Evolutionary conservation across 148 eudicot genomes (phyloP), one percentile per base, ranked within the genome.

Genomic region (Rhododendron mucronatum): DNA sequence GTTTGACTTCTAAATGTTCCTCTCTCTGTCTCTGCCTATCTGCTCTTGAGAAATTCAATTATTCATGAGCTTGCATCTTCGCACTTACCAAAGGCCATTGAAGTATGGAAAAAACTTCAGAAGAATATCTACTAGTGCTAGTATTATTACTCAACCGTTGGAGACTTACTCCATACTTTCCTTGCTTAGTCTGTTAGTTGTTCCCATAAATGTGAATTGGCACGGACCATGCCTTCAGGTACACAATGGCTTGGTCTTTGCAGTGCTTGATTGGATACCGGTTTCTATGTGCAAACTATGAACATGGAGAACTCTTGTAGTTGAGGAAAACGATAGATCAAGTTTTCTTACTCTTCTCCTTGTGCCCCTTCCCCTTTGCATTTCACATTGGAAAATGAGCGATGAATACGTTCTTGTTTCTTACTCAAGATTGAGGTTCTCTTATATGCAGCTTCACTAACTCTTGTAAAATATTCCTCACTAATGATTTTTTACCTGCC

Each of bases 1-100:
- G 99, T 95, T 87, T 47, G 57, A 63, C n/a, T 48, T 78, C 44
- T 65, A 41, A 48, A 23, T 65, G 35, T 69, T 28, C 35, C 75
- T 69, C 37, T 69, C 37, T 28, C 3, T 65, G 67, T 61, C 28
- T 39, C 6, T 39, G 44, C 44, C 37, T 69, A 28, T 30, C 35
- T 69, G 7, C 35, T 26, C 41, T 50, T 55, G 45, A 67, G 18
- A 59, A 44, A 10, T 57, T 30, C 11, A 80, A 80, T 80, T 28
- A 5, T 30, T 50, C 8, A 26, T 13, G 37, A 45, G 33, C 18
- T n/a, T 18, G 39, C 30, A 16, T 14, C 63, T 50, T 80, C n/a
- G 28, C 1, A 26, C 78, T 69, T n/a, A 83, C 26, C 53, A 11
- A 69, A 69, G 26, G 26, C 61, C 78, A 47, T 37, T 23, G 6